These are phyloP conservation scores for Myxozyma sirexii DNA, from an alignment of 805 yeast genomes.

Conservation along the genomic window DNA sequence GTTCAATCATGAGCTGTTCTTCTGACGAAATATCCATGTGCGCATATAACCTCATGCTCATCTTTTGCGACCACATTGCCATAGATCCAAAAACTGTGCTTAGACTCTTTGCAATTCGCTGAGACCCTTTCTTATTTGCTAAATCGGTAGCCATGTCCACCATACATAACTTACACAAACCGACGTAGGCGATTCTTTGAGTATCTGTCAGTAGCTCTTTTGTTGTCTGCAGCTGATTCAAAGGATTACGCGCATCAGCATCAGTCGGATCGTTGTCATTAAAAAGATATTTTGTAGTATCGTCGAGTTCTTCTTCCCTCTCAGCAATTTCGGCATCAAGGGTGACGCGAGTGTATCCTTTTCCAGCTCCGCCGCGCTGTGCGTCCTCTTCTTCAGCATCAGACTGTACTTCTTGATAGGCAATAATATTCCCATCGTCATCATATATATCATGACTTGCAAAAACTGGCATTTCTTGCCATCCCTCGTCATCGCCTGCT, in stretches of 20 bases:
- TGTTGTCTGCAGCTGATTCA: conserved; percentile 75
- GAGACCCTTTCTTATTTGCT: conserved; percentile 57
- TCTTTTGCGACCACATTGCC: conserved; percentile 79
- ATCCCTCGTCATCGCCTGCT: conserved; percentile 48
- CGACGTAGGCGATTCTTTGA: conserved; percentile 90
- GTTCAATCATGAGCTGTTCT: conserved; percentile 86
- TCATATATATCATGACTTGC: conserved; percentile 78
- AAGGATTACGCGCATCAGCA: conserved; percentile 46
- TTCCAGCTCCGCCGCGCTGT: conserved; percentile 51
- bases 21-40: conserved; percentile 79
- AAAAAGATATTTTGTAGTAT: conserved; percentile 59
- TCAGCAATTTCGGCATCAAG: conserved; percentile 83
- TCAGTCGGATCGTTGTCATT: conserved; percentile 45
- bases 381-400: conserved; percentile 35
- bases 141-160: conserved; percentile 82
- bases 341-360: conserved; percentile 86
- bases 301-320: conserved; percentile 56
- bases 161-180: conserved; percentile 72
- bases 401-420: conserved; percentile 36
- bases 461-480: conserved; percentile 88
- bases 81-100: conserved; percentile 73
- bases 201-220: conserved; percentile 76
- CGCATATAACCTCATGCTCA: conserved; percentile 69
- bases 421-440: conserved; percentile 56
- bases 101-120: conserved; percentile 59